Percentiles rank a stretch among this genome's conserved stretches.
phyloP scores from a whole-genome alignment of 805 yeast genomes.

The Yarrowia keelungensis region DNA sequence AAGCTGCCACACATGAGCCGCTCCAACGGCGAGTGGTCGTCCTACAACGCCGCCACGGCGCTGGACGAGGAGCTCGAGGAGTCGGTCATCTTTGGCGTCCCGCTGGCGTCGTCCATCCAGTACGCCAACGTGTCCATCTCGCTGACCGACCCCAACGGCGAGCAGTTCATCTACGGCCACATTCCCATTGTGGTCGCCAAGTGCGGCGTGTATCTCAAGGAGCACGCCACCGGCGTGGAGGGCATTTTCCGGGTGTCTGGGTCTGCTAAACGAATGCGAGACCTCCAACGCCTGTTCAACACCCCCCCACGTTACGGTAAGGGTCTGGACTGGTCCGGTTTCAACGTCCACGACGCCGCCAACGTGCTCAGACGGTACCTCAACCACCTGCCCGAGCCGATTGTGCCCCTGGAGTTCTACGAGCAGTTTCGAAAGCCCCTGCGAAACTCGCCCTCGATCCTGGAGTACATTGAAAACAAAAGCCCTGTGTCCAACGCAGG shows the following conservation, averaged over 20 bases:
- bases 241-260: constrained; percentile 96
- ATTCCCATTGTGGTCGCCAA: constrained; percentile 95
- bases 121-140: constrained; percentile 81
- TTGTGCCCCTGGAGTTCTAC: constrained; percentile 79
- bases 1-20: constrained; percentile 51
- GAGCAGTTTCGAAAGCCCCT: constrained; percentile 82
- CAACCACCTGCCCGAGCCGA: constrained; percentile 89
- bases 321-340: constrained; percentile 88
- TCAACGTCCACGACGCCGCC: constrained; percentile 96
- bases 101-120: constrained; percentile 70
- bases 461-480: constrained; percentile 69
- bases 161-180: constrained; percentile 78
- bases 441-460: constrained; percentile 62
- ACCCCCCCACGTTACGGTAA: constrained; percentile 90
- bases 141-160: constrained; percentile 62
- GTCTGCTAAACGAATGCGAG: constrained; percentile 83
- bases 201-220: constrained; percentile 86
- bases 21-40: constrained; percentile 47
- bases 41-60: constrained; percentile 20
- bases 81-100: constrained; percentile 75
- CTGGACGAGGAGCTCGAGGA: constrained; percentile 41
- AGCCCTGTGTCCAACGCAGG: constrained; percentile 50
- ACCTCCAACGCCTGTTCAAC: constrained; percentile 81
- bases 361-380: constrained; percentile 84
- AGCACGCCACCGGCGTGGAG: constrained; percentile 71